Conservation (phyloP, 768 basidiomycete genomes). For the Suillus americanus region DNA sequence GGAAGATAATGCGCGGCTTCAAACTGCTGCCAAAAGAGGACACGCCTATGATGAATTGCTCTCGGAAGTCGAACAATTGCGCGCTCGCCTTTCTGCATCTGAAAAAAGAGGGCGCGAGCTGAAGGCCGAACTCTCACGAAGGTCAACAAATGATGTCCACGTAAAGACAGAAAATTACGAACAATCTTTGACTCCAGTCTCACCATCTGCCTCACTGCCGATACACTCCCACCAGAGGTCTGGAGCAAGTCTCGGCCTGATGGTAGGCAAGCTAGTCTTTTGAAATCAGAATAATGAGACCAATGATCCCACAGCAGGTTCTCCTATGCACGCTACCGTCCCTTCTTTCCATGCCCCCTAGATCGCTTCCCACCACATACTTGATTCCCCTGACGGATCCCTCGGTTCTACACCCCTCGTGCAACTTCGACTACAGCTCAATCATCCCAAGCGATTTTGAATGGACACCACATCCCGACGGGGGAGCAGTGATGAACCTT, state of each 20-base stretch:
- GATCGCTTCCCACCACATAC: constrained; percentile 56
- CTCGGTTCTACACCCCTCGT: constrained; percentile 36
- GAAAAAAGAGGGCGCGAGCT: constrained; percentile 69
- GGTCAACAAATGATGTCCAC: constrained; percentile 32
- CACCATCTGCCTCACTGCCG: constrained; percentile 33
- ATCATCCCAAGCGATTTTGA: constrained; percentile 54
- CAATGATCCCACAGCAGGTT: constrained; percentile 48
- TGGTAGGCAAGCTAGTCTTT: constrained; percentile 47
- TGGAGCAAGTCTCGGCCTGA: constrained; percentile 66
- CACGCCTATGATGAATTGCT: constrained; percentile 40
- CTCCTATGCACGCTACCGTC: constrained; percentile 77
- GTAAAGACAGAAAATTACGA: constrained; percentile 65
- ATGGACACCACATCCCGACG: constrained; percentile 43
- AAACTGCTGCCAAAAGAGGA: constrained; percentile 53
- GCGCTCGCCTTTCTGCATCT: constrained; percentile 60
- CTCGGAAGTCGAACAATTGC: constrained; percentile 66
- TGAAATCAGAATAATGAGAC: constrained; percentile 5
- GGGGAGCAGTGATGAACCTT: constrained; percentile 46
- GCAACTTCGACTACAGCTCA: constrained; percentile 43
- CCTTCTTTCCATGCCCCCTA: constrained; percentile 66
- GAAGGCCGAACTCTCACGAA: constrained; percentile 54
- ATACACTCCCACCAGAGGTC: constrained; percentile 52
- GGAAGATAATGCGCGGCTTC: constrained; percentile 77
- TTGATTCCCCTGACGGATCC: constrained; percentile 47
- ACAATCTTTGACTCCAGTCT: constrained; percentile 45